Evolutionary conservation across 2,329 filamentous ascomycete species (phyloP).

Genomic region (Colletotrichum sidae): DNA sequence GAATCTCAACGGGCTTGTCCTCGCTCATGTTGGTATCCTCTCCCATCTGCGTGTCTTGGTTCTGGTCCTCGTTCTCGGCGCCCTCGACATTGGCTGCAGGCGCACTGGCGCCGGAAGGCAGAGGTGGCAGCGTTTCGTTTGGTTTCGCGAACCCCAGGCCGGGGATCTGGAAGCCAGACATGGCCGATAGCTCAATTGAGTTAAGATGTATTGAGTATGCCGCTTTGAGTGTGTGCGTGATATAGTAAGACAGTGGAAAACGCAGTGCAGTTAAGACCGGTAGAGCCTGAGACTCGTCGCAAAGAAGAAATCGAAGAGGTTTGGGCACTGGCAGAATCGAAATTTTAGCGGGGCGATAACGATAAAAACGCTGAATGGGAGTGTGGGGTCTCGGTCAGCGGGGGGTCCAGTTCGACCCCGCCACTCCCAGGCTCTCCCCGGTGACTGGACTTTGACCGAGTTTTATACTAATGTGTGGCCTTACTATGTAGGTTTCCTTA

Average conservation of each 20-base stretch:
- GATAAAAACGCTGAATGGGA: constrained; percentile 22
- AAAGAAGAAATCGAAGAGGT: constrained; percentile 23
- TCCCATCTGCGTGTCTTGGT: neutral
- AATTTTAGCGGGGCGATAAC: constrained; percentile 31
- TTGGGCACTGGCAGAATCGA: constrained; percentile 11
- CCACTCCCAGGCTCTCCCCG: constrained; percentile 15
- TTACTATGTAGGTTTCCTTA: too few relatives aligned
- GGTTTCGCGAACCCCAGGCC: constrained; percentile 57
- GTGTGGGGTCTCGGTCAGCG: constrained; percentile 3
- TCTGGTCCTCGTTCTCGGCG: constrained; percentile 2
- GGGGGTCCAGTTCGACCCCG: neutral
- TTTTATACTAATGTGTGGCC: too few relatives aligned
- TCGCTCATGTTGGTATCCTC: neutral
- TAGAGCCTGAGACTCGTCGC: constrained; percentile 15
- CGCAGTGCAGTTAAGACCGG: neutral
- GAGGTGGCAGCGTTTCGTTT: constrained; percentile 54
- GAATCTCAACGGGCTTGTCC: neutral
- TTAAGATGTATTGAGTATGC: too few relatives aligned
- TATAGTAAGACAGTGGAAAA: neutral
- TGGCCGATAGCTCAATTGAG: constrained; percentile 31
- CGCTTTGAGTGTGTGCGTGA: neutral
- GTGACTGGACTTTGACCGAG: neutral
- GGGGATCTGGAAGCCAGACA: constrained; percentile 58
- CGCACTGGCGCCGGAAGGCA: constrained; percentile 47
- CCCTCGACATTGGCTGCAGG: constrained; percentile 44